phyloP scores from a whole-genome alignment of 495 filamentous ascomycete genomes.

The Rhizodiscina lignyota region DNA sequence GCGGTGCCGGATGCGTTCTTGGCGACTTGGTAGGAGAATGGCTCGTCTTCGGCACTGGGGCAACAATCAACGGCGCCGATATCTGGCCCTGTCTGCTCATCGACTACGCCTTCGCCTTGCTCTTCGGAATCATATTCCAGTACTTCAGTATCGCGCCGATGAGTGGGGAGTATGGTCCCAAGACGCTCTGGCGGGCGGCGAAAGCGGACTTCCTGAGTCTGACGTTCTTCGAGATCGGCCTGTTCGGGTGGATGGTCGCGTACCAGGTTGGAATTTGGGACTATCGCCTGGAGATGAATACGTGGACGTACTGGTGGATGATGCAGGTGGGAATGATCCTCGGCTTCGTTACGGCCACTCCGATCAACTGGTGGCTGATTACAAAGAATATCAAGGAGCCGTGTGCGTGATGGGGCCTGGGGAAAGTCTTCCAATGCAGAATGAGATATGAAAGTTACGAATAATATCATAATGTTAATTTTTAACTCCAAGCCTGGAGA shows the following conservation, averaged over 20 bases:
- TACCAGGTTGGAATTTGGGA: conserved; percentile 15
- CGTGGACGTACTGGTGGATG: conserved; percentile 20
- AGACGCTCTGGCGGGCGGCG: conserved; percentile 12
- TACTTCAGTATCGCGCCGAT: conserved; percentile 22
- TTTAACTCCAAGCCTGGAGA: too few relatives aligned
- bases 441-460: too few relatives aligned
- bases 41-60: conserved; percentile 18
- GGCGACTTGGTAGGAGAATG: conserved; percentile 21
- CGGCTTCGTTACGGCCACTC: conserved; percentile 15
- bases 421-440: too few relatives aligned
- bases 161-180: conserved; percentile 13
- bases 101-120: conserved; percentile 18
- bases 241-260: conserved; percentile 21
- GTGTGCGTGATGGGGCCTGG: too few relatives aligned
- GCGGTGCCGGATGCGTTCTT: conserved; percentile 18
- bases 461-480: too few relatives aligned
- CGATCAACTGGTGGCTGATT: conserved; percentile 20
- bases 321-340: conserved; percentile 22
- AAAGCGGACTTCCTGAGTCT: conserved; percentile 17
- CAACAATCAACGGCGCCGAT: conserved; percentile 5
- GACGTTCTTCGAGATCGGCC: conserved; percentile 14
- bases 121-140: conserved; percentile 19
- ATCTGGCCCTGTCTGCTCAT: conserved; percentile 11
- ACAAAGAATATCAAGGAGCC: conserved; percentile 16
- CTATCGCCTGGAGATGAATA: conserved; percentile 12